A percentile compares a stretch with the other conserved stretches of the same genome.
Conservation (phyloP, 2,329 filamentous ascomycete species). For the Colletotrichum endophyticum region DNA sequence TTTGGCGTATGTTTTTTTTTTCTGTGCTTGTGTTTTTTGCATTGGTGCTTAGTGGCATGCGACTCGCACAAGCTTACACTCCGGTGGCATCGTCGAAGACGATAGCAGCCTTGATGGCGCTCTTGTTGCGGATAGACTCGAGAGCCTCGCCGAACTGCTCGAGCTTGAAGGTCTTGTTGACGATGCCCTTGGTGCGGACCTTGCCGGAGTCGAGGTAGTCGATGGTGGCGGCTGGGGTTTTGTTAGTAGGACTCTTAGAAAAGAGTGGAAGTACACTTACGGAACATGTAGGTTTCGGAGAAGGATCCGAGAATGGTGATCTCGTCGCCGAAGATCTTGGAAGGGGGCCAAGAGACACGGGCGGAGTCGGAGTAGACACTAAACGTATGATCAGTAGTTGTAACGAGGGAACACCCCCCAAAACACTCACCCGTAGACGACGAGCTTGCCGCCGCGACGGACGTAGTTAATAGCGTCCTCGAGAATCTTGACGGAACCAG, state of each 20-base stretch:
- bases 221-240: slow-evolving; percentile 43
- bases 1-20: background rate
- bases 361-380: slow-evolving; percentile 69
- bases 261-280: slow-evolving; percentile 30
- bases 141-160: slow-evolving; percentile 75
- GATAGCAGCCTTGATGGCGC: slow-evolving; percentile 76
- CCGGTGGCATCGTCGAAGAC: slow-evolving; percentile 61
- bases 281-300: slow-evolving; percentile 77
- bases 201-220: slow-evolving; percentile 63
- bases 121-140: slow-evolving; percentile 74
- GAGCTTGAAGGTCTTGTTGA: slow-evolving; percentile 76
- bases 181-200: slow-evolving; percentile 69
- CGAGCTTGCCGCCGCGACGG: slow-evolving; percentile 72
- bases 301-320: slow-evolving; percentile 78
- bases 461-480: slow-evolving; percentile 76
- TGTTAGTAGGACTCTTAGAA: background rate
- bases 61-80: slow-evolving; percentile 21
- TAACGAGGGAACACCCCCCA: no score
- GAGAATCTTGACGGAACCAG: slow-evolving; percentile 71
- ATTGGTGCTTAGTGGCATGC: background rate
- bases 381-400: background rate
- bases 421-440: slow-evolving; percentile 61
- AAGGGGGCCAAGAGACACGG: slow-evolving; percentile 71
- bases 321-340: slow-evolving; percentile 72
- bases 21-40: background rate